These are phyloP conservation scores for Fusarium clavum DNA, from an alignment of 2,329 filamentous ascomycete genomes.

Conservation along the genomic window DNA sequence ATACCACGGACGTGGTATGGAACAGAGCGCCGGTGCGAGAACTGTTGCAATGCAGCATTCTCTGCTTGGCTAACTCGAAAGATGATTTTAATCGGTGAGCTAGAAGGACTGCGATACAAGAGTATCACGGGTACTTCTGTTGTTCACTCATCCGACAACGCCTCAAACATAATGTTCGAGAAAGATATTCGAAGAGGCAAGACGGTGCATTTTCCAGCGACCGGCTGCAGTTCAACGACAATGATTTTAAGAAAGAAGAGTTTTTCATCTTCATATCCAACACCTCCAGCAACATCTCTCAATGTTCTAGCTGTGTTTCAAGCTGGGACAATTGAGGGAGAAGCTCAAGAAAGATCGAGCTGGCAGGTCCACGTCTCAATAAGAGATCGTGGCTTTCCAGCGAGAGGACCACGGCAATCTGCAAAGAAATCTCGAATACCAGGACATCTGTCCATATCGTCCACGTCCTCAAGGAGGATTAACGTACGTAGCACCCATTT, in stretches of 20 bases:
- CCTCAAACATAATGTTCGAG: slow-evolving; percentile 64
- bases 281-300: slow-evolving; percentile 75
- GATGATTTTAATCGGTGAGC: slow-evolving; percentile 84
- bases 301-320: slow-evolving; percentile 60
- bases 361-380: slow-evolving; percentile 63
- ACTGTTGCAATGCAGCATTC: slow-evolving; percentile 94
- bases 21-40: slow-evolving; percentile 85
- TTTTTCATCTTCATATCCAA: slow-evolving; percentile 77
- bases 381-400: slow-evolving; percentile 65
- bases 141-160: slow-evolving; percentile 79
- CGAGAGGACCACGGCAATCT: slow-evolving; percentile 89
- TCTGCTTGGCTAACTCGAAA: slow-evolving; percentile 86
- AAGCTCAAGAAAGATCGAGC: slow-evolving; percentile 80
- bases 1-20: slow-evolving; percentile 65
- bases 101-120: slow-evolving; percentile 8
- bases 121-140: neutral
- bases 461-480: slow-evolving; percentile 53
- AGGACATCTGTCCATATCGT: slow-evolving; percentile 54
- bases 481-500: slow-evolving; percentile 67
- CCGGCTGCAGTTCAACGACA: slow-evolving; percentile 61
- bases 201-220: slow-evolving; percentile 44
- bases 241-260: slow-evolving; percentile 82
- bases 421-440: slow-evolving; percentile 62
- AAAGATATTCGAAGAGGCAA: slow-evolving; percentile 52
- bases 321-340: slow-evolving; percentile 67